Evolutionary conservation across 2,329 filamentous ascomycete species (phyloP), one percentile per base, ranked within the genome.

Genomic region (Neoascochyta sp.): DNA sequence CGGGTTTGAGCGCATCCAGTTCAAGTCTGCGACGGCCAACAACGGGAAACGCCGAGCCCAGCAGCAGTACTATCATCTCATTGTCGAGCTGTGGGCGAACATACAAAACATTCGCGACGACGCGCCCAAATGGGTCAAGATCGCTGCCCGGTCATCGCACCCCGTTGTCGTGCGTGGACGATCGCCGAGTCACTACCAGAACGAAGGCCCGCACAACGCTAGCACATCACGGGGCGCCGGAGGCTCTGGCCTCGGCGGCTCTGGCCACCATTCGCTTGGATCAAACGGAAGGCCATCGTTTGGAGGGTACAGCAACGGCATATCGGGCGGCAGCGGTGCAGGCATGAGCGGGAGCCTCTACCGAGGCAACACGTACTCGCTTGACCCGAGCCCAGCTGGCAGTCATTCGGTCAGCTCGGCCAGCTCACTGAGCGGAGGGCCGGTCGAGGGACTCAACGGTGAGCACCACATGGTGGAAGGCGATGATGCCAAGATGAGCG

Each of bases 11-110:
- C 80, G 89, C 8, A 92, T 95, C 29, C 88, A 95, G 51, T 95
- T 95, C 74, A 93, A 94, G 61, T 86, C 86, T 44, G 88, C 89
- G 1, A 95, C 88, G 0, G 86, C 87, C 14, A 95, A 95, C 66
- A 95, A 95, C 47, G 88, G 88, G 25, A 94, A 94, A 62, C 75
- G 89, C 46, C 74, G 89, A 34, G 88, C 88, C 1, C 86, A 88
- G 11, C 88, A 95, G 56, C 89, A 95, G 50, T 94, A 88, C 61
- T 95, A 93, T 54, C 86, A 92, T 50, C 72, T 95, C n/a, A 77
- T 93, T 24, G 81, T 94, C 4, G 87, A 94, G 57, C 51, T 65
- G 12, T 64, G 56, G 52, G 62, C 57, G 6, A 63, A 65, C 22
- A 36, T 65, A 5, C 60, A 61, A 29, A 54, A 39, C 17, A 32